Conservation (phyloP, 495 filamentous ascomycete species). For the Penicillium paradoxum region DNA sequence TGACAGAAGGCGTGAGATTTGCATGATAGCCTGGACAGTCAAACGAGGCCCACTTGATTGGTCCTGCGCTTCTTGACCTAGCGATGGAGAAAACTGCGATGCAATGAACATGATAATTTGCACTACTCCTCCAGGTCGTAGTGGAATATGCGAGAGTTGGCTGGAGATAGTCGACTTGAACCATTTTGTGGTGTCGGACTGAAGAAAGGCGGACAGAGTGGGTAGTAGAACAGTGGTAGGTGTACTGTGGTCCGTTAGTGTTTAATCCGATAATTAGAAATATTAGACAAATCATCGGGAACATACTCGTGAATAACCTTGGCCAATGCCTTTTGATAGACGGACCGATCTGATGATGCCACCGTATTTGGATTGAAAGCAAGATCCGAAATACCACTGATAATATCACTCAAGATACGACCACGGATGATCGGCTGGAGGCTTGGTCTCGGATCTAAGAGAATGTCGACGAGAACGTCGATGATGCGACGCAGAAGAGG, state of each 20-base stretch:
- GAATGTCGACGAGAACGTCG: conserved; percentile 23
- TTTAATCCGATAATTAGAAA: not conserved
- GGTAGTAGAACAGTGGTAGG: conserved; percentile 42
- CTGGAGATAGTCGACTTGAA: conserved; percentile 46
- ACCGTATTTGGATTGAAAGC: conserved; percentile 35
- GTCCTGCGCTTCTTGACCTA: conserved; percentile 36
- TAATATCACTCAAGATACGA: conserved; percentile 43
- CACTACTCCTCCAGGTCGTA: conserved; percentile 61
- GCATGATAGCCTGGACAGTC: conserved; percentile 66
- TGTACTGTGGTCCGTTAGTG: conserved; percentile 30
- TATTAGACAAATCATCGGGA: not conserved
- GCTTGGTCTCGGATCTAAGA: conserved; percentile 30
- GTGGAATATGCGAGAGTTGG: conserved; percentile 56
- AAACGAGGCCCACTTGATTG: conserved; percentile 54
- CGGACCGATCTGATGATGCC: conserved; percentile 10
- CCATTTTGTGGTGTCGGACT: conserved; percentile 43
- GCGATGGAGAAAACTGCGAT: conserved; percentile 50
- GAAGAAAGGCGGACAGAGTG: conserved; percentile 43
- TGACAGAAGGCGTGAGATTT: conserved; percentile 59
- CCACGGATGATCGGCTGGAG: conserved; percentile 39
- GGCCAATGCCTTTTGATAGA: conserved; percentile 27
- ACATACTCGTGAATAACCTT: conserved; percentile 44
- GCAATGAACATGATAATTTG: conserved; percentile 67
- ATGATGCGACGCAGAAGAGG: conserved; percentile 30
- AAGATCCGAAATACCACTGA: conserved; percentile 38